Evolutionary conservation across 2,329 filamentous ascomycete species (phyloP), one percentile per base, ranked within the genome.

Genomic region (Diplodia scrobiculata): DNA sequence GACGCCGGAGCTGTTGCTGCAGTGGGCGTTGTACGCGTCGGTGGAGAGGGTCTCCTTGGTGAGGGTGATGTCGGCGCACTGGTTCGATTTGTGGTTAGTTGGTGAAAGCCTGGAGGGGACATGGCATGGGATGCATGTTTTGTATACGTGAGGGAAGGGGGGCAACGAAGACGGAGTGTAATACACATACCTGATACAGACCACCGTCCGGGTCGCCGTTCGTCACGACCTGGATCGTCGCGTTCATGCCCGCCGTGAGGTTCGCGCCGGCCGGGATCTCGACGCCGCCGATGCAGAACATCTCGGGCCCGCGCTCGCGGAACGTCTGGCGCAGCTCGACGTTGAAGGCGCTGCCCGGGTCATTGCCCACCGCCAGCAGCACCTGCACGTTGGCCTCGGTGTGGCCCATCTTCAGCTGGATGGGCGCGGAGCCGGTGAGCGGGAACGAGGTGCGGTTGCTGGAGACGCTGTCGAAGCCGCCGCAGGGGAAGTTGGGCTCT

Each of bases 61-160:
- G 79, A 93, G 88, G 29, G 85, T 87, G 70, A 92, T 85, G 71
- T 93, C 90, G 73, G 89, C 88, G 76, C 90, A 93, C 87, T 89
- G 2, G 4, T 11, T 14, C 64, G 7, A 47, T n/a, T 7, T n/a
- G 34, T 10, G 34, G 7, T 36, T 36, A 36, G 10, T 11, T 13
- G 2, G 32, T 9, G 2, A 10, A 29, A 29, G 29, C 7, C 29
- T 5, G 29, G 29, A 32, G 29, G 17, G 17, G 38, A 41, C 3
- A 41, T 5, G 38, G 38, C 4, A 41, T 5, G 38, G 17, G 38
- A 5, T 14, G 14, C 2, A 41, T 41, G 38, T 25, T 25, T 25
- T 1, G 25, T 41, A 17, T 14, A 17, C 0, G 13, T 25, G 13
- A 17, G 38, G 13, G 6, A 41, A n/a, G 14, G 17, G 17, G 38